Base-by-base conservation (phyloP, 1,139 yeast species). In the Scheffersomyces segobiensis region DNA sequence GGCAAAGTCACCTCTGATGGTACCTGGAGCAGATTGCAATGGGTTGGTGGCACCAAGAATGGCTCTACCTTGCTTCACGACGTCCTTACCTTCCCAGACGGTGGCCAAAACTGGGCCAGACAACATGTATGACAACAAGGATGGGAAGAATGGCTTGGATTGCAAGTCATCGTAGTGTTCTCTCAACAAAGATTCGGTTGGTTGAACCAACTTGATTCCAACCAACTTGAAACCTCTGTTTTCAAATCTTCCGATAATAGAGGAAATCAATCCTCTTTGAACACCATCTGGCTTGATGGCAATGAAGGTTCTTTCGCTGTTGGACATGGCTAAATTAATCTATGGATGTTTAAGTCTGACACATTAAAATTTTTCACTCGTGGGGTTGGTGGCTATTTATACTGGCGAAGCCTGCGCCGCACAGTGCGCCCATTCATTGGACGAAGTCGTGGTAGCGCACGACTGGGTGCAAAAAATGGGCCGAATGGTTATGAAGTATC, bases 81-180 rank as follows among this genome's bases (percentile, higher is more conserved):
- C 99, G 76, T 95, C 98, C 87, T 93, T 95, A 82, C 99, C 99
- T 83, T 96, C 98, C 99, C 99, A 96, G 72, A 93, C 98, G 77
- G 97, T 96, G 71, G 99, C 99, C 73, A 95, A 87, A 71, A 96
- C 91, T 77, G 99, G 99, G 71, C 99, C 99, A 66, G 98, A 92
- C 78, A 86, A 85, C 99, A 96, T 95, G 93, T 93, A 93, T 70
- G 93, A 85, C 76, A 92, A 86, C 81, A 95, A 86, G 66, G 92
- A 87, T 77, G 98, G 97, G 96, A 93, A 95, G 86, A 95, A 95
- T 74, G 98, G 97, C 87, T 95, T 95, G 75, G 86, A 81, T 79
- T 90, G 95, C 80, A 95, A 91, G 84, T 95, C 99, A 65, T 87
- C 88, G 86, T 95, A 96, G 85, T 96, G 99, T 75, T 90, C 87